Percentiles rank a stretch among this genome's conserved stretches.
Conservation (phyloP, 2,329 filamentous ascomycete genomes). For the Neofusicoccum sp. region DNA sequence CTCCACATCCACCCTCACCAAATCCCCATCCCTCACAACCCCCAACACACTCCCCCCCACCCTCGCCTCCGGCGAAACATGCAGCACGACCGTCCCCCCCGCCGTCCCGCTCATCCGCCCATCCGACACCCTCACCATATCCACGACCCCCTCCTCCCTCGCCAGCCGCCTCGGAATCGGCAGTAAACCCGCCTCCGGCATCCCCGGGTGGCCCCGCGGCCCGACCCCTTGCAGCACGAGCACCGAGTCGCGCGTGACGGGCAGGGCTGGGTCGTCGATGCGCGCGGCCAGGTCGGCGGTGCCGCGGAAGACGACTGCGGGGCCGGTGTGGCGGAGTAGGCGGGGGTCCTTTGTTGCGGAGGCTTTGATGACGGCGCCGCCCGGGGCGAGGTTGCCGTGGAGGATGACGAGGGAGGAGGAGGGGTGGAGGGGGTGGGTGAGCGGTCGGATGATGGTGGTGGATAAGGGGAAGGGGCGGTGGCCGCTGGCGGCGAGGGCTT, state of each 20-base stretch:
- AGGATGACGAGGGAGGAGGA: slow-evolving; percentile 85
- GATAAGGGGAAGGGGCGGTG: slow-evolving; percentile 65
- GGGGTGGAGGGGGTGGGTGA: slow-evolving; percentile 77
- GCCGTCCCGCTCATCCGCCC: slow-evolving; percentile 60
- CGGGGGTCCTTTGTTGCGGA: slow-evolving; percentile 80
- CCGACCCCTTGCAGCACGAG: slow-evolving; percentile 89
- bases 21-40: slow-evolving; percentile 51
- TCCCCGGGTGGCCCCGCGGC: slow-evolving; percentile 85
- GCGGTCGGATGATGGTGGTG: slow-evolving; percentile 75
- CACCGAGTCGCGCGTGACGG: slow-evolving; percentile 75
- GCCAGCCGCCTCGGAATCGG: slow-evolving; percentile 73
- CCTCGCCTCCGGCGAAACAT: slow-evolving; percentile 56
- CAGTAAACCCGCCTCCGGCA: slow-evolving; percentile 86
- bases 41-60: slow-evolving; percentile 52
- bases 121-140: slow-evolving; percentile 58
- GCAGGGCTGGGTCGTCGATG: slow-evolving; percentile 68
- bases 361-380: slow-evolving; percentile 88
- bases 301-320: slow-evolving; percentile 79
- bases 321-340: slow-evolving; percentile 72
- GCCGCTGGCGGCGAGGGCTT: slow-evolving; percentile 75
- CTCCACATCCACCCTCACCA: slow-evolving; percentile 51
- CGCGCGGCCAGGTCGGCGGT: slow-evolving; percentile 75
- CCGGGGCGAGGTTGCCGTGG: slow-evolving; percentile 80
- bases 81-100: slow-evolving; percentile 57
- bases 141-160: slow-evolving; percentile 46